Base-by-base conservation (phyloP, 306 rosid genomes). In the Inga laurina region DNA sequence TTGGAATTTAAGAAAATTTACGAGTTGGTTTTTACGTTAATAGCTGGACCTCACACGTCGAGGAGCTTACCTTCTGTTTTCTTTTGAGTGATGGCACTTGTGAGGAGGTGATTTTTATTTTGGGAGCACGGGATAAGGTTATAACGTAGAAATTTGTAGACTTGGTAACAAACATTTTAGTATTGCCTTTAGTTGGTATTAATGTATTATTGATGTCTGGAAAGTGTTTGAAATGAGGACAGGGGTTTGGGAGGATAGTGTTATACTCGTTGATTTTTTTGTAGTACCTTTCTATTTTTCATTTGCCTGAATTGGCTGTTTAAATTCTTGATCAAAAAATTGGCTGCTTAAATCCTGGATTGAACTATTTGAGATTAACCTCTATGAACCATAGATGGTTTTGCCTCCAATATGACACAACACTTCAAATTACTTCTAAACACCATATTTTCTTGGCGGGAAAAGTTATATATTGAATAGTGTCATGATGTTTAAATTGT, bases 341-440 rank as follows among this genome's bases (percentile, higher is more conserved):
- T 59, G 66, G 70, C 54, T 45, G 35, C 78, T 69, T 65, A 1
- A 16, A 27, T 62, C 56, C 27, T 65, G 3, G 76, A 62, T 64
- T 77, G n/a, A 71, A 57, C 37, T 77, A 59, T 83, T 65, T 80
- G 72, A 72, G 69, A 73, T 54, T n/a, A 35, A 82, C 45, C 6
- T 35, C 12, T 35, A 8, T 67, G 46, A 16, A 18, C n/a, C 10
- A 32, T 16, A 14, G n/a, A 5, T 32, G 7, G n/a, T 65, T 32
- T 6, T 65, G 4, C 43, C 43, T 65, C n/a, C 71, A 13, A 15
- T 5, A 65, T 14, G 72, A 35, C 22, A 1, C 45, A 16, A 15
- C 11, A 35, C 8, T 67, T 12, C 22, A 8, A 13, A 66, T 66
- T 35, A 35, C 45, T 27, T 27, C 8, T 3, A 35, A 18, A 16